Base-by-base conservation (phyloP, 2,329 filamentous ascomycete species). In the Aureobasidium subglaciale region DNA sequence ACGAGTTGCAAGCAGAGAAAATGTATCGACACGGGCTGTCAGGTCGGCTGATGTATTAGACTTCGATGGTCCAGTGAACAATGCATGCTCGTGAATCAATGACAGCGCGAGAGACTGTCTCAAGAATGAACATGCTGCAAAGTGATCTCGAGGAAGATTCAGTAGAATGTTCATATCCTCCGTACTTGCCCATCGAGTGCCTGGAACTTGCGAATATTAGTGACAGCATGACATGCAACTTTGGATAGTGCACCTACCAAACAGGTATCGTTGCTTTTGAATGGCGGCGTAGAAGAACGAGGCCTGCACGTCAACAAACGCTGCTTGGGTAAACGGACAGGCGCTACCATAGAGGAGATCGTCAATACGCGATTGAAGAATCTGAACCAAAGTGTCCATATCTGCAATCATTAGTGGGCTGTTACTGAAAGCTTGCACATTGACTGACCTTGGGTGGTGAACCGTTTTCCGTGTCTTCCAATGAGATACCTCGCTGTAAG, bases 301-400 rank as follows among this genome's bases (percentile, higher is more conserved):
- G 9, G 15, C 20, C 27, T 56, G 54, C 13, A 73, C 58, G 37
- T 73, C 71, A 2, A 73, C 59, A 45, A 70, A 71, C 6, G 68
- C 67, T 3, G 67, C 63, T 57, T 65, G 65, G 7, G 67, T 65
- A 24, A 71, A 64, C 1, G 67, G 60, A 49, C 70, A 73, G 9
- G 42, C 35, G 43, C 59, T 60, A 10, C 27, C 20, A 30, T 58
- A 49, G 35, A 58, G 60, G 13, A 64, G n/a, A 24, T 50, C 30
- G 2, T 58, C 49, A 10, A 56, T 53, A 34, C 55, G 43, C 40
- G 52, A 55, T 18, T 56, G 53, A 8, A 53, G 9, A 7, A 16
- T 27, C 18, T 22, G 34, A 3, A 53, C 9, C 18, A 53, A 4
- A 11, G 49, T 25, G 4, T 53, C 27, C 37, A 53, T 34, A 7